Evolutionary conservation across 192 early-diverging fungal species (phyloP).

Genomic region (Allomyces macrogynus): DNA sequence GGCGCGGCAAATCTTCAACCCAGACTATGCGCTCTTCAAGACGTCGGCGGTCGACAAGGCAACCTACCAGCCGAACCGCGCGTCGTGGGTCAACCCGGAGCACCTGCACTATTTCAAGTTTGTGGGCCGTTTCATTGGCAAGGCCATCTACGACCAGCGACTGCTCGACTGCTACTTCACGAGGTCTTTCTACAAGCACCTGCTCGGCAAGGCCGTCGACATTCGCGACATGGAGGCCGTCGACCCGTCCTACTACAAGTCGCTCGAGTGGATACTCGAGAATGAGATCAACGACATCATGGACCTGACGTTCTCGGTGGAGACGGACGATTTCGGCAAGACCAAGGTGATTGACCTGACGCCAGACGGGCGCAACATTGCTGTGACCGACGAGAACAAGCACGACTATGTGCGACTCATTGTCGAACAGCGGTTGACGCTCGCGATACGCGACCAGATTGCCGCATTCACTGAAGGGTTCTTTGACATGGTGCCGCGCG

Average conservation of each 20-base stretch:
- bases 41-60: slow-evolving; percentile 85
- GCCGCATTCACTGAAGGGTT: slow-evolving; percentile 81
- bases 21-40: slow-evolving; percentile 92
- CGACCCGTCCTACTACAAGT: slow-evolving; percentile 92
- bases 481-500: slow-evolving; percentile 82
- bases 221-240: slow-evolving; percentile 96
- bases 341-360: slow-evolving; percentile 71
- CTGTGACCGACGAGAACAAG: slow-evolving; percentile 91
- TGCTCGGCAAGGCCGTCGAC: slow-evolving; percentile 76
- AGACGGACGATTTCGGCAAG: slow-evolving; percentile 83
- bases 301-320: slow-evolving; percentile 84
- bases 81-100: slow-evolving; percentile 77
- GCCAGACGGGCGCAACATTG: slow-evolving; percentile 62
- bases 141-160: slow-evolving; percentile 94
- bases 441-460: slow-evolving; percentile 89
- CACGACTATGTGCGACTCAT: slow-evolving; percentile 85
- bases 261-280: slow-evolving; percentile 90
- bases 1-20: slow-evolving; percentile 94
- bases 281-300: slow-evolving; percentile 91
- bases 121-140: slow-evolving; percentile 94
- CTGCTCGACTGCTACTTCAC: slow-evolving; percentile 94
- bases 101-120: slow-evolving; percentile 93
- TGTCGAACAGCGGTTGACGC: slow-evolving; percentile 73
- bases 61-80: slow-evolving; percentile 93
- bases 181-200: slow-evolving; percentile 95